Base-by-base conservation (phyloP, 768 basidiomycete genomes). In the Mycena filopes region DNA sequence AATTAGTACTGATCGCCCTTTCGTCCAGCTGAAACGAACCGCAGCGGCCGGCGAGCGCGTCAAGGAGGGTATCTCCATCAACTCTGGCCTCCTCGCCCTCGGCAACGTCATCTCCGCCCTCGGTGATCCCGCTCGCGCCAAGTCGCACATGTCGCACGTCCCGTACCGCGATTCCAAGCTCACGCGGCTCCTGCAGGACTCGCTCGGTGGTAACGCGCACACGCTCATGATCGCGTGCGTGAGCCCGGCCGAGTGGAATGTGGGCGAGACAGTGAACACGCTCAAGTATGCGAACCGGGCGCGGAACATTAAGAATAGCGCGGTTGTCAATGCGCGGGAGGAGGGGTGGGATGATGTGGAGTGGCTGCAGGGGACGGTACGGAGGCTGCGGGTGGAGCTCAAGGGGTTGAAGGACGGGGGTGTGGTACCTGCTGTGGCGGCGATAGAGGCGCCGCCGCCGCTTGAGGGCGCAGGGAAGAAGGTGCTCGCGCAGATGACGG, bases 221-320 rank as follows among this genome's bases (percentile, higher is more conserved):
- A 99, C 98, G 13, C 89, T 98, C 70, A 99, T 99, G 98, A 95
- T 99, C 67, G 98, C 98, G 20, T 99, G 97, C 76, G 94, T 98
- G 66, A 96, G 95, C 71, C 92, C 95, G 16, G 94, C 95, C 1
- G 98, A 99, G 78, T 97, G 89, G 89, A 99, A 99, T 76, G 86
- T 92, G 3, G 89, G 84, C 64, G 98, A 99, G 79, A 99, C 98
- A 0, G 84, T 98, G 63, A 95, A 95, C 74, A 96, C 95, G 16
- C 83, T 99, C 76, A 98, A 98, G 77, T 99, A 99, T 73, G 98
- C 97, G 36, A 96, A 98, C 70, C 92, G 98, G 40, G 98, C 98
- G 13, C 83, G 96, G 67, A 98, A 98, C 74, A 99, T 99, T 82
- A 97, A 96, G 81, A 99, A 99, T 72, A 86, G 90, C 47, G 96